These are phyloP conservation scores for Colletotrichum truncatum DNA, from an alignment of 2,329 filamentous ascomycete genomes.

Conservation along the genomic window DNA sequence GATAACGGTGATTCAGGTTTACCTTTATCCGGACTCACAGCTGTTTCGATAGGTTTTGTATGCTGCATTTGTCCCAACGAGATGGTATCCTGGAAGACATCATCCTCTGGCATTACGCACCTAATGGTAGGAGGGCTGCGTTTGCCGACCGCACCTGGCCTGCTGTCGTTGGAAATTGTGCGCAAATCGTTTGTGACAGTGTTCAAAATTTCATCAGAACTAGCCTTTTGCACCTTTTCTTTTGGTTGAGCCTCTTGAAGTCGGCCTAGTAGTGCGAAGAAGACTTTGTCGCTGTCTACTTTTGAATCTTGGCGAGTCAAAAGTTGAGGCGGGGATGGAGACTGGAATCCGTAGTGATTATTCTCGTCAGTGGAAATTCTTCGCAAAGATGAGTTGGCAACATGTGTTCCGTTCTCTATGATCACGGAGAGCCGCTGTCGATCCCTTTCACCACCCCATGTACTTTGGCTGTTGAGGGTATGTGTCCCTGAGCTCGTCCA, in stretches of 20 bases:
- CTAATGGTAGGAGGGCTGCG: slow-evolving; percentile 36
- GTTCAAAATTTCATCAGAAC: not conserved
- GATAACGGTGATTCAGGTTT: no score
- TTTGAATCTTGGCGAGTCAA: slow-evolving; percentile 35
- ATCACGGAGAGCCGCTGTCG: slow-evolving; percentile 71
- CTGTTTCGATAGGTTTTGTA: no score
- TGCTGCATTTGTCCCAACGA: not conserved
- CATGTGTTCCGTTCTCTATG: slow-evolving; percentile 61
- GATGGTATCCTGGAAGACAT: slow-evolving; percentile 42
- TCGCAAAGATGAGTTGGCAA: slow-evolving; percentile 48
- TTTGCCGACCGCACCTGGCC: not conserved
- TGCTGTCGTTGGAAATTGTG: not conserved
- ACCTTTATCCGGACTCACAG: no score
- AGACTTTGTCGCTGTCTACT: slow-evolving; percentile 67
- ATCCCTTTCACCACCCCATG: slow-evolving; percentile 52
- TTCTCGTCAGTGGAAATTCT: slow-evolving; percentile 36
- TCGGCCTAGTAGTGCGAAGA: slow-evolving; percentile 70
- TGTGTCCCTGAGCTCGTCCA: slow-evolving; percentile 73
- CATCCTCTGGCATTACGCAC: slow-evolving; percentile 42
- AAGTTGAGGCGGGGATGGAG: not conserved
- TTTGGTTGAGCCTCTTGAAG: slow-evolving; percentile 50
- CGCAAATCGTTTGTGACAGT: not conserved
- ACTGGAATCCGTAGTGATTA: slow-evolving; percentile 24
- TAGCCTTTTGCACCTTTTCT: not conserved
- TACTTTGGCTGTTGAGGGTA: slow-evolving; percentile 57